Evolutionary conservation across 805 yeast species (phyloP).

Genomic region (Metschnikowia borealis): DNA sequence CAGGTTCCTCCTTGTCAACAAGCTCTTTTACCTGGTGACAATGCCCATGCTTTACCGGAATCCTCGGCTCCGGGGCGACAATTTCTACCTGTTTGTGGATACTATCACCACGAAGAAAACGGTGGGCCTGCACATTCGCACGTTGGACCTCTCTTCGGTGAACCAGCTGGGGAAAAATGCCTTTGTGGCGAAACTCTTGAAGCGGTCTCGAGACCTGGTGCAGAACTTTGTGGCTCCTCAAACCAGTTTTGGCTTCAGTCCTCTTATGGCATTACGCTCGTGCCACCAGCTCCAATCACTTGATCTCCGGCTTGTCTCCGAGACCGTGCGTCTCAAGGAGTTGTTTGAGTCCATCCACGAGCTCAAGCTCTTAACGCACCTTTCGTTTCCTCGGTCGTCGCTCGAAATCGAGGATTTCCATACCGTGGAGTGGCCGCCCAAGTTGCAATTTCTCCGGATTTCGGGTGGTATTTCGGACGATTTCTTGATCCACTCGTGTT

Average conservation of each 20-base stretch:
- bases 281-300: constrained; percentile 62
- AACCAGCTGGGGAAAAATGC: constrained; percentile 93
- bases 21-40: constrained; percentile 54
- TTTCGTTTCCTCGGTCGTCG: constrained; percentile 88
- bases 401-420: constrained; percentile 59
- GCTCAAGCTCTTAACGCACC: constrained; percentile 58
- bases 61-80: constrained; percentile 63
- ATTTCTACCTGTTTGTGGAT: constrained; percentile 71
- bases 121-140: constrained; percentile 57
- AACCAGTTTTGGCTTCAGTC: constrained; percentile 89
- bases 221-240: constrained; percentile 85
- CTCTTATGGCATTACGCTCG: constrained; percentile 71
- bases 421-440: constrained; percentile 71
- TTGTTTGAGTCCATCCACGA: constrained; percentile 69
- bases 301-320: constrained; percentile 84
- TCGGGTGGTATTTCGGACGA: constrained; percentile 89
- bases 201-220: constrained; percentile 67
- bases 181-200: constrained; percentile 72
- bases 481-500: constrained; percentile 62
- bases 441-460: constrained; percentile 63
- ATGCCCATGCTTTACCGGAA: constrained; percentile 60
- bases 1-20: constrained; percentile 56
- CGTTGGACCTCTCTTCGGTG: constrained; percentile 70
- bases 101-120: constrained; percentile 49
- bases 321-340: constrained; percentile 79